Base-by-base conservation (phyloP, 1,139 yeast genomes). In the Diutina scorzettiae region DNA sequence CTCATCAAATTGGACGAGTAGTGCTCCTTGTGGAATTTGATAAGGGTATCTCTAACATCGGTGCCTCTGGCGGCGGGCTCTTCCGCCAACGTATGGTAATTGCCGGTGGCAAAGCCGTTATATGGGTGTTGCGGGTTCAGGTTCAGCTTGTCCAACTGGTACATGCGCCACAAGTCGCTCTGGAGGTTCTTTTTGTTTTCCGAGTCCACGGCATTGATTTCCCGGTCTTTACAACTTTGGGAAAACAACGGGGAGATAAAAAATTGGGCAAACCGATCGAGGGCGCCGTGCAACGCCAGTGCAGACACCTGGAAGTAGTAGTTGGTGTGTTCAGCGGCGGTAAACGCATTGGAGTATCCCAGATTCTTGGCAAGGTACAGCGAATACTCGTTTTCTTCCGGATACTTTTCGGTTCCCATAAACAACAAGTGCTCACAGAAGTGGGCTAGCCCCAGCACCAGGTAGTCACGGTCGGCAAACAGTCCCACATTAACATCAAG, bases 381-480 rank as follows among this genome's bases (percentile, higher is more conserved):
- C 40, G 81, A 70, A 59, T 91, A 91, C 52, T 86, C 97, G 58
- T 86, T 87, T 58, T 91, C 98, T 46, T 73, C 69, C 0, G 98
- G 98, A 54, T 81, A 91, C 60, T 87, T 89, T 51, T 75, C 69
- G 4, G 97, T 89, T n/a, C 98, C 98, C 96, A 91, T 86, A 58
- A 91, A 91, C 47, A 91, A 66, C 50, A 91, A 68, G 61, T 91
- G 98, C 63, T 91, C 98, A 62, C 96, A 87, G 59, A 91, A 91
- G 61, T 91, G 98, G 2, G 98, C 98, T 47, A 91, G 66, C 1
- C 98, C 98, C 2, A 89, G 81, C 25, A 86, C 59, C 24, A 70
- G 66, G 47, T 60, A 69, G 42, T 71, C 68, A 16, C 84, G 85
- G 55, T 91, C 97, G 42, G 83, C 75, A 57, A 81, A 84, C 3